Base-by-base conservation (phyloP, 148 eudicot species). In the Chenopodium album region DNA sequence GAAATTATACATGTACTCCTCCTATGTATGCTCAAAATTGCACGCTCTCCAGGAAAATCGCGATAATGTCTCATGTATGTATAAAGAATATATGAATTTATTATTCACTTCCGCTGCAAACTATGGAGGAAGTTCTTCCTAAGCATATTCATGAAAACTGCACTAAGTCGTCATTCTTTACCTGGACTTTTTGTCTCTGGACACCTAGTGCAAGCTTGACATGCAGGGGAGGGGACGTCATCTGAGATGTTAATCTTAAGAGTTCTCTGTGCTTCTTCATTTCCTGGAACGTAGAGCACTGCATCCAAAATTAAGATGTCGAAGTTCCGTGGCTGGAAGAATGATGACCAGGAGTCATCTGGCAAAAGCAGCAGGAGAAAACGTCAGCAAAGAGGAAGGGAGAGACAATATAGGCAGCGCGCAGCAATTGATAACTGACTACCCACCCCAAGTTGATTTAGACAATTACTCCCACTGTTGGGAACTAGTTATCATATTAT, bases 261-360 rank as follows among this genome's bases (percentile, higher is more conserved):
- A 9, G 93, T 92, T 82, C 82, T 87, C 54, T 90, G 84, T 54
- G 89, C 79, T 86, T 90, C 91, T 28, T 95, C 94, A 65, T 92
- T 90, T 56, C 84, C 87, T 12, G 98, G 98, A 73, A 92, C 87
- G 48, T 95, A 91, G 54, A 95, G 89, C 73, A 95, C 89, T 44
- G 98, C 98, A 73, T 95, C 98, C 97, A 95, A 85, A 29, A 95
- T 82, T 73, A 95, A 89, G 83, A 95, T 92, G 78, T 95, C 94
- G 84, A 92, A 93, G 66, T 91, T 91, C 20, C 92, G 93, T 1
- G 93, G 83, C 22, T 88, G 86, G 17, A 95, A 81, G 73, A 90
- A 89, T 84, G 97, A 84, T 69, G 87, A 73, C 98, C 85, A 85
- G 9, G 82, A 79, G 31, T 85, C 86, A 75, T 88, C 98, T 95